A percentile compares a stretch with the other conserved stretches of the same genome.
Conservation (phyloP, 2,329 filamentous ascomycete species). For the Fusarium torulosum region DNA sequence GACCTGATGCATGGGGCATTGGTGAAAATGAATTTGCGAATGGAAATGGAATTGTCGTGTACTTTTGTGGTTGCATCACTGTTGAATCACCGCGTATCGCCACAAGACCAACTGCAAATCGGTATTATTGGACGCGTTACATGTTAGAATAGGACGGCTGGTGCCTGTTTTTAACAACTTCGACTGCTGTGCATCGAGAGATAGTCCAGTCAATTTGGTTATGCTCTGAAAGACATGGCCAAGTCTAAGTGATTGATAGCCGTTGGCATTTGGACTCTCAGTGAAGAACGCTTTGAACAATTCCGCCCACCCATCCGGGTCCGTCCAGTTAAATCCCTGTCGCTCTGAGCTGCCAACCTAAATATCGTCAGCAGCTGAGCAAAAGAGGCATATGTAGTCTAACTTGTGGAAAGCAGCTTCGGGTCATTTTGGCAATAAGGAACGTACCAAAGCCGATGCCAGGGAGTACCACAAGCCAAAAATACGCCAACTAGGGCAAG, state of each 20-base stretch:
- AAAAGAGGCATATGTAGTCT: neutral
- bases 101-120: neutral
- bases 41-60: constrained; percentile 19
- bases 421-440: constrained; percentile 3
- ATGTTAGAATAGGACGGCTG: neutral
- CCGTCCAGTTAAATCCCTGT: constrained; percentile 38
- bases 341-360: constrained; percentile 4
- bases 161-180: neutral
- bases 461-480: constrained; percentile 4
- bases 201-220: neutral
- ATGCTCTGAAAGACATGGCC: neutral
- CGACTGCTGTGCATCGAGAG: neutral
- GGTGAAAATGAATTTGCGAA: neutral
- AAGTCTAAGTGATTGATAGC: no score
- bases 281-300: constrained; percentile 20
- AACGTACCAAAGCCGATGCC: neutral
- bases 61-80: constrained; percentile 3
- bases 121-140: constrained; percentile 1
- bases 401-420: neutral
- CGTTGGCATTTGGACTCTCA: neutral
- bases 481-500: neutral
- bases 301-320: constrained; percentile 25
- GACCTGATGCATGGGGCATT: constrained; percentile 13
- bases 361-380: constrained; percentile 36
- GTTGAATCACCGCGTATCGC: neutral